Percentiles rank a stretch among this genome's conserved stretches.
These are phyloP conservation scores for Hepatocystis sp. DNA, from an alignment of 169 alveolate species.

Conservation along the genomic window DNA sequence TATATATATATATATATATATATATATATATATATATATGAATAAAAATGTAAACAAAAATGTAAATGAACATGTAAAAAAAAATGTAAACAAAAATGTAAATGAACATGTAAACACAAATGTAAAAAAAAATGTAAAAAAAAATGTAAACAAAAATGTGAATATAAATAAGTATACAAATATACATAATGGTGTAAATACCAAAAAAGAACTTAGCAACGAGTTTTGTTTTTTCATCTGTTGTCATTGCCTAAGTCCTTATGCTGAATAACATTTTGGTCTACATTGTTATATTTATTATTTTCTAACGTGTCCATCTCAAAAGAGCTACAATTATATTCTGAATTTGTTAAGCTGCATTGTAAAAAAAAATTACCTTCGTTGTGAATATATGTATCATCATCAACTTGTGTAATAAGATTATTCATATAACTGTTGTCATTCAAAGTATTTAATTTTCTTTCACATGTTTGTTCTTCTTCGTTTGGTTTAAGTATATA, in stretches of 20 bases:
- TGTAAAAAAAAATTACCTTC: conserved; percentile 66
- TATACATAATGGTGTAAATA: no score
- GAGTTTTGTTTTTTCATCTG: conserved; percentile 4
- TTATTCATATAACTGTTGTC: conserved; percentile 68
- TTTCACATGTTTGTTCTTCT: conserved; percentile 6
- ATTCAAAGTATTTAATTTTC: conserved; percentile 46
- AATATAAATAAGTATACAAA: no score
- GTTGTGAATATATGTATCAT: conserved; percentile 53
- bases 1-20: no score
- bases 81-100: no score
- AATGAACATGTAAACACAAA: no score
- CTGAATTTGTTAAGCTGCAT: conserved; percentile 63
- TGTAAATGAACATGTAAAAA: no score
- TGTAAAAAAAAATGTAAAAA: no score
- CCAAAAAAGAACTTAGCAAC: no score
- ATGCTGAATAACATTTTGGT: conserved; percentile 7
- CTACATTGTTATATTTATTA: conserved; percentile 23
- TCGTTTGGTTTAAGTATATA: conserved; percentile 18
- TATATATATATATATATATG: no score
- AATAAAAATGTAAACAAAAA: no score
- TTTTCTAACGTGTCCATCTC: conserved; percentile 53
- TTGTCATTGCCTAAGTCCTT: background rate
- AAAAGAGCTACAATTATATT: conserved; percentile 40
- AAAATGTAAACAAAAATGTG: no score
- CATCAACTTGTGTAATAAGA: conserved; percentile 70